Percentiles rank a stretch among this genome's conserved stretches.
These are phyloP conservation scores for Camellia lanceoleosa DNA, from an alignment of 148 eudicot species.

Conservation along the genomic window DNA sequence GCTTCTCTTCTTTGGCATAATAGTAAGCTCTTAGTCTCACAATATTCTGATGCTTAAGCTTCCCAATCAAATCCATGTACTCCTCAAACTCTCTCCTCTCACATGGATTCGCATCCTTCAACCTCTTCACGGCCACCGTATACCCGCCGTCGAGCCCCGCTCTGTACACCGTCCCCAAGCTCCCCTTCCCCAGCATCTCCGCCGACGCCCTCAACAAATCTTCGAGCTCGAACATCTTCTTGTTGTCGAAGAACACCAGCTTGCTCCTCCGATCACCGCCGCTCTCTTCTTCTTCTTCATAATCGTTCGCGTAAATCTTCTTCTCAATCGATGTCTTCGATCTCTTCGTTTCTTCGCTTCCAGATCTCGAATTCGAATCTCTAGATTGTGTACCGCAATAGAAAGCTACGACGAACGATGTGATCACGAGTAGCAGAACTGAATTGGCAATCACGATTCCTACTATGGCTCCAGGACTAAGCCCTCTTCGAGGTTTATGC, in stretches of 20 bases:
- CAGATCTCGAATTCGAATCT: slow-evolving; percentile 28
- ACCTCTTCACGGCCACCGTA: slow-evolving; percentile 85
- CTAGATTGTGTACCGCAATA: slow-evolving; percentile 49
- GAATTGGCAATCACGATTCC: slow-evolving; percentile 51
- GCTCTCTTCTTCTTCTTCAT: slow-evolving; percentile 19
- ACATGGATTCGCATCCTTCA: slow-evolving; percentile 91
- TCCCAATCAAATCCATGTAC: slow-evolving; percentile 91
- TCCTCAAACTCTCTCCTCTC: slow-evolving; percentile 92
- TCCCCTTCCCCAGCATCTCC: slow-evolving; percentile 95
- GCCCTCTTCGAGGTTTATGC: slow-evolving; percentile 27
- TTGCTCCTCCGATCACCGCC: slow-evolving; percentile 68
- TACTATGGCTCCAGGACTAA: slow-evolving; percentile 47
- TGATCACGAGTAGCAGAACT: slow-evolving; percentile 39
- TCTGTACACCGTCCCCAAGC: slow-evolving; percentile 77
- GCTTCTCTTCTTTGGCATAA: slow-evolving; percentile 84
- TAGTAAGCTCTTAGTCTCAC: slow-evolving; percentile 80
- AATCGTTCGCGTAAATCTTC: slow-evolving; percentile 48
- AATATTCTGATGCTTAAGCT: slow-evolving; percentile 69
- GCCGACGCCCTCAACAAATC: slow-evolving; percentile 88
- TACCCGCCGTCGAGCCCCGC: slow-evolving; percentile 82
- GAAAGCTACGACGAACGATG: slow-evolving; percentile 38
- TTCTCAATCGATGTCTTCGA: slow-evolving; percentile 46
- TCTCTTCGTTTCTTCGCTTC: slow-evolving; percentile 76
- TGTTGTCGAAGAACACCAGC: slow-evolving; percentile 73
- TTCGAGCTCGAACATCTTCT: slow-evolving; percentile 78